These are phyloP conservation scores for Metschnikowia bowlesiae DNA, from an alignment of 805 yeast genomes.

Conservation along the genomic window DNA sequence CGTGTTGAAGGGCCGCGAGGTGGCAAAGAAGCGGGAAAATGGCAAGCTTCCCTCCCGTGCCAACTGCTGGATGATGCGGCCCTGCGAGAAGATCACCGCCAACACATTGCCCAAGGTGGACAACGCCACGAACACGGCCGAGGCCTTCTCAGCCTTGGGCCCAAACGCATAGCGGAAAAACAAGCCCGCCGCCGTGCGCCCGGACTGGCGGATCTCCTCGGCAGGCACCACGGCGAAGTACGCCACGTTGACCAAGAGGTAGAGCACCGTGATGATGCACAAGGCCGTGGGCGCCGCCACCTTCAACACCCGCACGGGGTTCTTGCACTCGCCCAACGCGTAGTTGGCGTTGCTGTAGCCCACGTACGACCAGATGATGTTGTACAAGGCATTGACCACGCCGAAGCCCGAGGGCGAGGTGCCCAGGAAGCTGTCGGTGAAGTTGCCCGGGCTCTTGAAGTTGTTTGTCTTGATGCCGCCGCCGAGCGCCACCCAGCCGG, in stretches of 20 bases:
- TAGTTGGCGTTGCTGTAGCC: slow-evolving; percentile 83
- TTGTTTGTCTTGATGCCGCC: slow-evolving; percentile 55
- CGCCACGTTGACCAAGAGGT: slow-evolving; percentile 73
- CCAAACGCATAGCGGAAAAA: slow-evolving; percentile 74
- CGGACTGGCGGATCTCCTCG: slow-evolving; percentile 54
- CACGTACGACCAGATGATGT: slow-evolving; percentile 79
- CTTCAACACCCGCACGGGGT: slow-evolving; percentile 65
- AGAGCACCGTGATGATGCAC: slow-evolving; percentile 54
- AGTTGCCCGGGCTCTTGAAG: slow-evolving; percentile 53
- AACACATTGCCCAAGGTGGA: slow-evolving; percentile 79
- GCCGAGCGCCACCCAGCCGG: slow-evolving; percentile 81
- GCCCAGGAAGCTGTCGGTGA: slow-evolving; percentile 54
- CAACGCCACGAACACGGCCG: slow-evolving; percentile 75
- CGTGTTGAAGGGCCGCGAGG: slow-evolving; percentile 66
- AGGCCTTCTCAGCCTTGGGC: slow-evolving; percentile 60
- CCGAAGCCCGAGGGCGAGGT: slow-evolving; percentile 58
- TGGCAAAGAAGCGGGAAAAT: slow-evolving; percentile 64
- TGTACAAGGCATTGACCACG: slow-evolving; percentile 70
- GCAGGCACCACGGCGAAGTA: slow-evolving; percentile 79
- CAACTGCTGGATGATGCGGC: slow-evolving; percentile 72
- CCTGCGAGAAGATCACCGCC: slow-evolving; percentile 77
- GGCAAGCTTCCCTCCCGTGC: slow-evolving; percentile 83
- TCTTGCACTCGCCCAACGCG: slow-evolving; percentile 72
- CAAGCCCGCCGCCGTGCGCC: slow-evolving; percentile 69
- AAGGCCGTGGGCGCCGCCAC: slow-evolving; percentile 75